A percentile compares a stretch with the other conserved stretches of the same genome.
Conservation (phyloP, 352 stramenopile genomes). For the Elongisporangium prolatum region DNA sequence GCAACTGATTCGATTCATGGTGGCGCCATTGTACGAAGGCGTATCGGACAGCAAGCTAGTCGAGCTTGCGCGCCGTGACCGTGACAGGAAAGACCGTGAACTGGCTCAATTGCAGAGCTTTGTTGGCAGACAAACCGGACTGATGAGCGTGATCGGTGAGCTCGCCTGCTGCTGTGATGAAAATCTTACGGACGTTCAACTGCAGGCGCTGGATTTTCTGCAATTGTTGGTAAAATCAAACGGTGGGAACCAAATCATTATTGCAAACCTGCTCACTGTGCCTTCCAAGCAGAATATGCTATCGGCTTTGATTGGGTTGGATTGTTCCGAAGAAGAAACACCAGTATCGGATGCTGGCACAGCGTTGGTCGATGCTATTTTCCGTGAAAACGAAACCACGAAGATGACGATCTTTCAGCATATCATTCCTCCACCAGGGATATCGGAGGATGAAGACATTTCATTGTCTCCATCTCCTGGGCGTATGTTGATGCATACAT, state of each 20-base stretch:
- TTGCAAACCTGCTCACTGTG: constrained; percentile 49
- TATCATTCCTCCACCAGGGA: constrained; percentile 38
- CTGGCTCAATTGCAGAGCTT: constrained; percentile 52
- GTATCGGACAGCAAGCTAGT: constrained; percentile 34
- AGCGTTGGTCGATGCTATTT: constrained; percentile 52
- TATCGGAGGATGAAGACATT: constrained; percentile 12
- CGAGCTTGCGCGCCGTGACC: constrained; percentile 50
- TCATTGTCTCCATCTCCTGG: constrained; percentile 26
- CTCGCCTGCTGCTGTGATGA: constrained; percentile 49
- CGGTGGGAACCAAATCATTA: constrained; percentile 65
- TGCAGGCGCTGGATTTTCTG: constrained; percentile 64
- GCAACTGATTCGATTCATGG: constrained; percentile 63
- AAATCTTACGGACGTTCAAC: constrained; percentile 41
- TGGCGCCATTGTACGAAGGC: constrained; percentile 54
- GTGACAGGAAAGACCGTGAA: constrained; percentile 36
- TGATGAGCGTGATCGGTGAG: constrained; percentile 65
- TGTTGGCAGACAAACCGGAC: constrained; percentile 42
- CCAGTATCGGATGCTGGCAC: constrained; percentile 52
- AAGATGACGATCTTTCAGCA: constrained; percentile 74
- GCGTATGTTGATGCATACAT: constrained; percentile 42
- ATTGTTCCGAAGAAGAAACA: constrained; percentile 56
- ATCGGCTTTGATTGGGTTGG: constrained; percentile 48
- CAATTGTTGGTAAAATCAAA: constrained; percentile 47
- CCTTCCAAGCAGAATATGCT: constrained; percentile 45
- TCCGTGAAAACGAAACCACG: constrained; percentile 54